Base-by-base conservation (phyloP, 257 asterid genomes). In the Solanum chilense region DNA sequence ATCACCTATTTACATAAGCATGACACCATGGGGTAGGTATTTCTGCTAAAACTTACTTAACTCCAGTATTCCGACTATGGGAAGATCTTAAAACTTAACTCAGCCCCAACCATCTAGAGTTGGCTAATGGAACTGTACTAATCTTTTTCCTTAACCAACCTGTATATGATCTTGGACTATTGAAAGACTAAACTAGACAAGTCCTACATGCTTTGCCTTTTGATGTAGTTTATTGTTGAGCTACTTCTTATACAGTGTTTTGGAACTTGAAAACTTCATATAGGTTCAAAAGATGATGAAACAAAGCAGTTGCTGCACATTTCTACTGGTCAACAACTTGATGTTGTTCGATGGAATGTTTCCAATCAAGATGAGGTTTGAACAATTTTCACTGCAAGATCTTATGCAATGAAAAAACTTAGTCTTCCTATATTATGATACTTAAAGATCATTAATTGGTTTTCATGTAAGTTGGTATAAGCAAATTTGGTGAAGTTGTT, bases 341-440 rank as follows among this genome's bases (percentile, higher is more conserved):
- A 96, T 89, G 96, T 91, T 41, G 92, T 94, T 87, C 92, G 98
- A 84, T 95, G 99, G 99, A 96, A 95, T 88, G 93, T 86, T 86
- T 92, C 96, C 82, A 96, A 96, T 91, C 98, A 96, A 91, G 92
- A 94, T 49, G 99, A 96, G 98, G 99, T 94, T 52, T 89, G 92
- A 60, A 12, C 86, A 74, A 86, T 87, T 84, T 83, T 25, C 44
- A 18, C 69, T 6, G 29, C 44, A 80, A 47, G 44, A 44, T 25
- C 87, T 69, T 23, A 49, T 89, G 73, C 85, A 29, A 29, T 29
- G 49, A 73, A 80, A 85, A n/a, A 73, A 71, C 27, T 89, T 11
- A 58, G 60, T 49, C 33, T 31, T 81, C 33, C 82, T 42, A 88
- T 44, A 5, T 81, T 66, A 60, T 47, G 85, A 47, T 77, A 31